Evolutionary conservation across 768 basidiomycete genomes (phyloP).

Genomic region (Epithele typhae): DNA sequence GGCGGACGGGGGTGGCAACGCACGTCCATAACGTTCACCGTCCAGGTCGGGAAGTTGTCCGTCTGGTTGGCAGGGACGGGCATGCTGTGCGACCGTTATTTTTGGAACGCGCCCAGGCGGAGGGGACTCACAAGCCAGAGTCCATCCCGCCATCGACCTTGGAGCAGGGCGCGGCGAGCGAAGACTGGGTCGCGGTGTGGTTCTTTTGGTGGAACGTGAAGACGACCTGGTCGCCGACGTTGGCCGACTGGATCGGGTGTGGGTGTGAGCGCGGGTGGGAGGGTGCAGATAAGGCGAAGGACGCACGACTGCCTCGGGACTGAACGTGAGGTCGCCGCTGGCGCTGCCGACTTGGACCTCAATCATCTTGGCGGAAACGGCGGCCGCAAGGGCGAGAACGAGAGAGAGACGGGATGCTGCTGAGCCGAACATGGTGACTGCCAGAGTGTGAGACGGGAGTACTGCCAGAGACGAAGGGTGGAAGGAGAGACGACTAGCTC

Average conservation of each 20-base stretch:
- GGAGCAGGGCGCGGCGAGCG: constrained; percentile 45
- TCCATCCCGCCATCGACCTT: constrained; percentile 46
- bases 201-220: constrained; percentile 59
- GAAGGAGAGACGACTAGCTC: constrained; percentile 37
- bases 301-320: constrained; percentile 52
- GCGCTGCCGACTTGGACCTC: constrained; percentile 53
- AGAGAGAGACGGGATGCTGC: constrained; percentile 28
- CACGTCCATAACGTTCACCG: constrained; percentile 37
- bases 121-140: constrained; percentile 47
- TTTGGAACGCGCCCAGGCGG: not conserved
- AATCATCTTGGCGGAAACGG: constrained; percentile 44
- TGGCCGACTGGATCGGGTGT: constrained; percentile 33
- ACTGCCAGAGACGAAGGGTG: constrained; percentile 26
- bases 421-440: constrained; percentile 7
- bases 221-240: constrained; percentile 53
- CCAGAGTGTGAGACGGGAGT: constrained; percentile 1
- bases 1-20: constrained; percentile 9
- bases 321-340: constrained; percentile 37
- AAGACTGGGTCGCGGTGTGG: constrained; percentile 32
- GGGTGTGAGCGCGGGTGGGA: not conserved
- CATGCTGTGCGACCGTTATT: constrained; percentile 31
- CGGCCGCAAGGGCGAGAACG: constrained; percentile 46
- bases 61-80: constrained; percentile 51
- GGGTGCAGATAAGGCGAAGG: not conserved
- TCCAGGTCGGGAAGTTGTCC: constrained; percentile 44